Conservation (phyloP, 345 rosid species). For the Ricinus communis region DNA sequence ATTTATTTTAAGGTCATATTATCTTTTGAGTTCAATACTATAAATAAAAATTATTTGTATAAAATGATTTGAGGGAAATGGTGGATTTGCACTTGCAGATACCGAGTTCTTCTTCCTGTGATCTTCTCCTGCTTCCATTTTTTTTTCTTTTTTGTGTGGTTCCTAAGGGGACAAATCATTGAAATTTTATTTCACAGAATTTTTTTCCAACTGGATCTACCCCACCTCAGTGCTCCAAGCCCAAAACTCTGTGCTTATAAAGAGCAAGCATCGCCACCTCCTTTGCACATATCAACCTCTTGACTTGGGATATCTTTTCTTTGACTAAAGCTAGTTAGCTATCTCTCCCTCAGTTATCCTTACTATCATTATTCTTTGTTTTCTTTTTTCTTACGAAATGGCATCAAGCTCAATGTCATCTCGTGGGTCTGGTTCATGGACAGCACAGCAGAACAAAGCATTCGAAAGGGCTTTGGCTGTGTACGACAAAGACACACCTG, state of each 20-base stretch:
- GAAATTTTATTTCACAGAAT: conserved; percentile 31
- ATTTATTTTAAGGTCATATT: no score
- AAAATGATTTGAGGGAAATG: no score
- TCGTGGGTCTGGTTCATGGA: conserved; percentile 69
- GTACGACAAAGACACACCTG: conserved; percentile 91
- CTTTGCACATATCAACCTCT: conserved; percentile 40
- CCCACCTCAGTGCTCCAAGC: conserved; percentile 24
- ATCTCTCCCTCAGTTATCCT: not conserved
- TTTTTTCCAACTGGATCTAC: conserved; percentile 46
- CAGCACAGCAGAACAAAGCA: conserved; percentile 85
- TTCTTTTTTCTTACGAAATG: conserved; percentile 33
- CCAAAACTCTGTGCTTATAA: conserved; percentile 53
- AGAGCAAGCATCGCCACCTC: conserved; percentile 50
- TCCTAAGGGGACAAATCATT: conserved; percentile 60
- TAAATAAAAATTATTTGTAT: no score
- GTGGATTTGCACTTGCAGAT: conserved; percentile 8
- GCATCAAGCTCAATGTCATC: conserved; percentile 83
- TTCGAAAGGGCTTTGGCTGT: conserved; percentile 90
- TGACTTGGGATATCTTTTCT: conserved; percentile 22
- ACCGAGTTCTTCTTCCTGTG: conserved; percentile 42
- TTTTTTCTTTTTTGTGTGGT: conserved; percentile 39
- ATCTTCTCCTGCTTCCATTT: conserved; percentile 4
- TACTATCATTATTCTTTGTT: no score
- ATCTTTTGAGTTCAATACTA: no score
- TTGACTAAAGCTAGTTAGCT: not conserved